phyloP scores from a whole-genome alignment of 208 protist genomes.

The Crithidia bombi region DNA sequence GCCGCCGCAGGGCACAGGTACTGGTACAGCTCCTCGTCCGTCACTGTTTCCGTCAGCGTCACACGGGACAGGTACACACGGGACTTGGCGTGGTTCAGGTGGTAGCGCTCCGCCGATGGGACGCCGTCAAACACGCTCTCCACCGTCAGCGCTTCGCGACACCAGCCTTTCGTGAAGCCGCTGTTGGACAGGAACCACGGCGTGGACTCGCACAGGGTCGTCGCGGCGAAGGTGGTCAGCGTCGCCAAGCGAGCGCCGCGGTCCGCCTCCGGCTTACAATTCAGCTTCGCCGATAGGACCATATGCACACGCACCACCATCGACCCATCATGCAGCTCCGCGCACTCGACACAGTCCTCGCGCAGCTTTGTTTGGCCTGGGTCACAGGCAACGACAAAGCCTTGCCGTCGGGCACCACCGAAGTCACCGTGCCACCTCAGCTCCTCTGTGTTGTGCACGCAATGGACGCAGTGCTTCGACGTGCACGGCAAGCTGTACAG shows the following conservation, averaged over 20 bases:
- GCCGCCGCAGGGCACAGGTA: not conserved
- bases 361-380: not conserved
- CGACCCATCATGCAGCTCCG: too few species aligned
- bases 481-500: not conserved
- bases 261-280: not conserved
- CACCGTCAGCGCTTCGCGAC: not conserved
- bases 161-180: not conserved
- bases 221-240: not conserved
- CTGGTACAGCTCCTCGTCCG: not conserved
- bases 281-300: not conserved
- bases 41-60: not conserved
- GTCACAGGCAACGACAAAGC: slow-evolving; percentile 3
- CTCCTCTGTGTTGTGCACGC: not conserved
- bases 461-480: not conserved
- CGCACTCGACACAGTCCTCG: slow-evolving; percentile 3
- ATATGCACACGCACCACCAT: not conserved
- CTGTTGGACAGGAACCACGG: not conserved
- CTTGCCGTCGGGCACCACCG: not conserved
- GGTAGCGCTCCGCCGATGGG: not conserved
- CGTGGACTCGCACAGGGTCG: not conserved
- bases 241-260: not conserved
- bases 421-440: not conserved
- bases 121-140: slow-evolving; percentile 6
- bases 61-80: not conserved
- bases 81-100: not conserved